phyloP scores from a whole-genome alignment of 176 grass and related monocot species.

The Aegilops sharonensis region DNA sequence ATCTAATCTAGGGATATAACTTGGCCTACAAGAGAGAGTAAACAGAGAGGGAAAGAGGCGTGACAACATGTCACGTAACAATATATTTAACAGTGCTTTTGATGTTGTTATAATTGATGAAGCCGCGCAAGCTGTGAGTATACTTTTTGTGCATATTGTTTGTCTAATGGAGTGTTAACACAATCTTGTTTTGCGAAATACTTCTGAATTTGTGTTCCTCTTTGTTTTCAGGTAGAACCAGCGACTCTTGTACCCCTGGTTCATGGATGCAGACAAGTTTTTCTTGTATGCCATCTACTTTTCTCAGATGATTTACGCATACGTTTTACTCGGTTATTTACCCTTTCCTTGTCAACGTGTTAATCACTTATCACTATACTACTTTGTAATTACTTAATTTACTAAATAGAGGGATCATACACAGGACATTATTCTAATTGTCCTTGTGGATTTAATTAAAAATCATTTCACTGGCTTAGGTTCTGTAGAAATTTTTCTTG shows the following conservation, averaged over 20 bases:
- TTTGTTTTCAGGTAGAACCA: slow-evolving; percentile 74
- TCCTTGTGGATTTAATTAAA: background rate
- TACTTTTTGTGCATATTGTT: slow-evolving; percentile 2
- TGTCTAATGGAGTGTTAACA: slow-evolving; percentile 16
- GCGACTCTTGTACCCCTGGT: slow-evolving; percentile 76
- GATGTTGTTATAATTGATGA: slow-evolving; percentile 99
- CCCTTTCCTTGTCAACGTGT: background rate
- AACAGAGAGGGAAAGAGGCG: no score
- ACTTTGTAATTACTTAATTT: background rate
- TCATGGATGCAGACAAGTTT: slow-evolving; percentile 96
- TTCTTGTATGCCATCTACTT: slow-evolving; percentile 66
- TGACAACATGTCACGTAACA: no score
- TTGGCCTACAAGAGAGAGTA: no score
- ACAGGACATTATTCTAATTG: background rate
- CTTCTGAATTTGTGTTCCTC: slow-evolving; percentile 22
- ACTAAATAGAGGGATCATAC: background rate
- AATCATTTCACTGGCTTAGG: background rate
- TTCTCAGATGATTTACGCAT: slow-evolving; percentile 13
- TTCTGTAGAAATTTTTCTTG: slow-evolving; percentile 13
- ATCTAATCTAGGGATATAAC: no score
- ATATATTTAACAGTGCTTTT: slow-evolving; percentile 24
- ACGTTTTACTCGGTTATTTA: background rate
- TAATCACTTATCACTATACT: background rate
- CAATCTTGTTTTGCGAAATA: slow-evolving; percentile 3
- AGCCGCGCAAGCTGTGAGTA: slow-evolving; percentile 94